Evolutionary conservation across 305 asterid species (phyloP).

Genomic region (Petunia hybrid): DNA sequence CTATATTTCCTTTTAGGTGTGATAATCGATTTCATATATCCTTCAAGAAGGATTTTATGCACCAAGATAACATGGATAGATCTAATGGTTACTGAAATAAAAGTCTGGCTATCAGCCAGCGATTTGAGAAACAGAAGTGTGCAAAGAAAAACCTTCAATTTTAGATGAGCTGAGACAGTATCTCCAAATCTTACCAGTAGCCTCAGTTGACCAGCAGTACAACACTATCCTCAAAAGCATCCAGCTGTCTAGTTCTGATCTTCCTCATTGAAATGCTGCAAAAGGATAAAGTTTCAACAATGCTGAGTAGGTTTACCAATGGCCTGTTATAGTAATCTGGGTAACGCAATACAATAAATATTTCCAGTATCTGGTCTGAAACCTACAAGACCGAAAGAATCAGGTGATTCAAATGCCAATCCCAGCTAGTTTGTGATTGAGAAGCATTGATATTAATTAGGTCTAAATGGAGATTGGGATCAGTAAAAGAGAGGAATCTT

Average conservation of each 20-base stretch:
- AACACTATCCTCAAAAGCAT: constrained; percentile 19
- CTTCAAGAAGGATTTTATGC: neutral
- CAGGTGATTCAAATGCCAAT: constrained; percentile 21
- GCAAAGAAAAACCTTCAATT: neutral
- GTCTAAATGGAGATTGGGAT: constrained; percentile 23
- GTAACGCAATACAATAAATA: constrained; percentile 21
- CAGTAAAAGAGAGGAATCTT: neutral
- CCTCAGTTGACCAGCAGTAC: constrained; percentile 9
- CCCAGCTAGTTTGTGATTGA: neutral
- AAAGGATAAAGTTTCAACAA: neutral
- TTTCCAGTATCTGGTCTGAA: neutral
- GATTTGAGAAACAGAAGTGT: neutral
- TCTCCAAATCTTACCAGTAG: constrained; percentile 2
- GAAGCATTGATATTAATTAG: neutral
- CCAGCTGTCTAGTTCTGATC: constrained; percentile 9
- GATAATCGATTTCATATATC: constrained; percentile 14
- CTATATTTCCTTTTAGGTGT: neutral
- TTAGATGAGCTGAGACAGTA: constrained; percentile 18
- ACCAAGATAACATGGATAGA: neutral
- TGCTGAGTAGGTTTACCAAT: neutral
- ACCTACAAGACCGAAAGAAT: neutral
- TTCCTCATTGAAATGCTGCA: neutral
- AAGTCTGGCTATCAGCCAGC: constrained; percentile 14
- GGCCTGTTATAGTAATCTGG: neutral
- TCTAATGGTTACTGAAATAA: neutral